Conservation (phyloP, 768 basidiomycete genomes). For the Amanita rubescens region DNA sequence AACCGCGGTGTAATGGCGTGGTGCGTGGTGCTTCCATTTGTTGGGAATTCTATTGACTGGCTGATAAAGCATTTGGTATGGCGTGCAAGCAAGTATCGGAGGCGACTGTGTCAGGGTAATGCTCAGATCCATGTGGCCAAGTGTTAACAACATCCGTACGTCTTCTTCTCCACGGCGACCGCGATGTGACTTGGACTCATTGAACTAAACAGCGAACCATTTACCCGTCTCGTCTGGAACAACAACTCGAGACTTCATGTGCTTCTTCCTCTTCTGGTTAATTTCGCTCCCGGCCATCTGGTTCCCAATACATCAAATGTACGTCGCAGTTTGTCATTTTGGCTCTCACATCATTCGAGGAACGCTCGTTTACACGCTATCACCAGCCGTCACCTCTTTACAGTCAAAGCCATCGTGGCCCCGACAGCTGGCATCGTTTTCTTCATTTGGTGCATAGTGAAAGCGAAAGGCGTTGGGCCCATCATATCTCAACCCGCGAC, state of each 20-base stretch:
- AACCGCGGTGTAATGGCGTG: conserved; percentile 69
- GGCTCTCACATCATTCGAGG: background rate
- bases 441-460: too few species aligned
- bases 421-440: too few species aligned
- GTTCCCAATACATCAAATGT: conserved; percentile 81
- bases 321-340: conserved; percentile 19
- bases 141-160: too few species aligned
- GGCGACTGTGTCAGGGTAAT: conserved; percentile 73
- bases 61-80: conserved; percentile 56
- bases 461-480: conserved; percentile 71
- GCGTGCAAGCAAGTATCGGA: conserved; percentile 78
- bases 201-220: conserved; percentile 44
- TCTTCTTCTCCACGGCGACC: conserved; percentile 6
- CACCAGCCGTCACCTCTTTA: conserved; percentile 67
- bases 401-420: conserved; percentile 67
- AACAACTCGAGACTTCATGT: too few species aligned
- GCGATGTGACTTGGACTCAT: background rate
- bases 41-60: background rate
- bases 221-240: conserved; percentile 68
- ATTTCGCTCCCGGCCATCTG: conserved; percentile 76
- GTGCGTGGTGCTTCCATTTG: conserved; percentile 28
- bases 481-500: conserved; percentile 59
- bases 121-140: too few species aligned
- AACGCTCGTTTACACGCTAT: background rate
- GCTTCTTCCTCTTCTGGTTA: too few species aligned